Evolutionary conservation across 768 basidiomycete genomes (phyloP).

Genomic region (Lentinus tigrinus): DNA sequence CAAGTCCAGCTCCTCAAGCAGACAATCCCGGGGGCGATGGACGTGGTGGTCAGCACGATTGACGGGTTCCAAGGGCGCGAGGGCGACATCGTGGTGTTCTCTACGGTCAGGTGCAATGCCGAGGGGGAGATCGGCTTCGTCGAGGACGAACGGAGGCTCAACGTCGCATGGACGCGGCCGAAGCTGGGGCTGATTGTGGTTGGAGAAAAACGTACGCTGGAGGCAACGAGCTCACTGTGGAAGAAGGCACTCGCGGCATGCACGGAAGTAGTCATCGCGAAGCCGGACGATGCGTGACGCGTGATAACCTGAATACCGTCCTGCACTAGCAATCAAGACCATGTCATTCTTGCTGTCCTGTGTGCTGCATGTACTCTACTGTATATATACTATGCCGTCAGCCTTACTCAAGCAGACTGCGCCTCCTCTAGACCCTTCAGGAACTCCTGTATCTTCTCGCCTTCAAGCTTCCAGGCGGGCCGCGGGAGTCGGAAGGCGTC

Average conservation of each 20-base stretch:
- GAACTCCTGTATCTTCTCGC: conserved; percentile 14
- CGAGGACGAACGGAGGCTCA: conserved; percentile 56
- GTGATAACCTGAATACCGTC: not conserved
- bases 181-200: conserved; percentile 56
- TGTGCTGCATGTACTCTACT: not conserved
- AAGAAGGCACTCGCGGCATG: conserved; percentile 44
- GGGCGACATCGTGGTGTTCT: conserved; percentile 65
- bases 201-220: conserved; percentile 55
- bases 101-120: conserved; percentile 60
- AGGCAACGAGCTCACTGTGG: conserved; percentile 45
- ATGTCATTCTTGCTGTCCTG: not conserved
- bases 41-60: conserved; percentile 46
- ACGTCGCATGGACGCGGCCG: conserved; percentile 73
- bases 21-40: conserved; percentile 30
- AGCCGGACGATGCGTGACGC: conserved; percentile 10
- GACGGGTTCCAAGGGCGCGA: conserved; percentile 71
- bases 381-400: too few species aligned
- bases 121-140: conserved; percentile 65
- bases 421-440: conserved; percentile 2
- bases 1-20: conserved; percentile 49
- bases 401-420: not conserved
- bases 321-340: not conserved
- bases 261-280: conserved; percentile 23
- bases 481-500: conserved; percentile 23
- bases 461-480: conserved; percentile 22